Base-by-base conservation (phyloP, 345 rosid genomes). In the Jatropha curcas region DNA sequence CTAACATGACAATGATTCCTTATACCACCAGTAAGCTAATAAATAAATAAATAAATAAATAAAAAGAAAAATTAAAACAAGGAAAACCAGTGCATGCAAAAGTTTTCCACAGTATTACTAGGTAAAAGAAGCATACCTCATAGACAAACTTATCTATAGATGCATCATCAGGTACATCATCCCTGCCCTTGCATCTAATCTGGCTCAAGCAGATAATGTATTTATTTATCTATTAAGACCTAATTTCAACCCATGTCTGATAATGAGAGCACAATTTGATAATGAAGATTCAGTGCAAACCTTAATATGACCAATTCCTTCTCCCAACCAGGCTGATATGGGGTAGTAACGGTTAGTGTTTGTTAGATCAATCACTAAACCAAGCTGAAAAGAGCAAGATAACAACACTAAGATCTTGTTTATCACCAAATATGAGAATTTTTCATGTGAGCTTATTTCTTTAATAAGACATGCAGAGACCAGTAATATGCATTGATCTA, bases 311-410 rank as follows among this genome's bases (percentile, higher is more conserved):
- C 88, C 90, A 62, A 94, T 94, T 60, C 94, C 97, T 9, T 88
- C 92, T 73, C 71, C 88, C 86, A 88, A 88, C 84, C 92, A 84
- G 71, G 92, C 94, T n/a, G 73, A 8, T 25, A 89, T 68, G 70
- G 84, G 77, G 79, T 94, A 94, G 86, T 94, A 92, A 22, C 96
- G 94, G 53, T 79, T 77, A 56, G 98, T 90, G 82, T 94, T 94
- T 59, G 97, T 94, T 84, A 94, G 84, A 88, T 92, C 98, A 70
- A 94, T 92, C 80, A 94, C 98, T 62, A 94, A 83, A 75, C 97
- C 98, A 85, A 92, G 87, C 98, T 94, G 89, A 34, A 76, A 70
- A 51, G 22, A 9, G 13, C 19, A 25, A 27, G 14, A 13, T 2
- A 56, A 11, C 19, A 39, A 57, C 37, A 25, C 5, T 12, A 52